phyloP scores from a whole-genome alignment of 257 asterid species.

The Solanum boliviense region DNA sequence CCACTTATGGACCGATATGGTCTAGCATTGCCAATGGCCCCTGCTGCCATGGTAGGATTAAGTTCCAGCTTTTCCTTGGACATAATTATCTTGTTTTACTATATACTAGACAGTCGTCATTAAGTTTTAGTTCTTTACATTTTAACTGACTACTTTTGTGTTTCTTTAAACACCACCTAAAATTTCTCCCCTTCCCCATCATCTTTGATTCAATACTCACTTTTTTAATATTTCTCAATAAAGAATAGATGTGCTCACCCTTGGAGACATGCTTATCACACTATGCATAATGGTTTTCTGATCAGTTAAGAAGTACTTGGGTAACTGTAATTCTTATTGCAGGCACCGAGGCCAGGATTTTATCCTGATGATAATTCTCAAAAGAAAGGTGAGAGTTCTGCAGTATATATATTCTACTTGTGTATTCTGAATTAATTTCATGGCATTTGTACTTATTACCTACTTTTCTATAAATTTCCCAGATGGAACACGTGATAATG shows the following conservation, averaged over 20 bases:
- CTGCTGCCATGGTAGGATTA: constrained; percentile 46
- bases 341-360: constrained; percentile 73
- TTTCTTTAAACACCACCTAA: neutral
- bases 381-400: constrained; percentile 37
- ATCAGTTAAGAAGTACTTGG: neutral
- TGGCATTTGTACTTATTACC: neutral
- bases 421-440: neutral
- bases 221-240: neutral
- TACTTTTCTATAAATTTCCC: constrained; percentile 6
- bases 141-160: neutral
- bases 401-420: neutral
- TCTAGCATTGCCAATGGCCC: constrained; percentile 52
- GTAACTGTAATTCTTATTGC: constrained; percentile 5
- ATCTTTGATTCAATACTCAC: neutral
- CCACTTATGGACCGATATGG: constrained; percentile 73
- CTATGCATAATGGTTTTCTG: neutral
- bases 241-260: neutral
- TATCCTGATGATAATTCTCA: constrained; percentile 52
- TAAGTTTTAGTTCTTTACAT: neutral
- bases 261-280: neutral
- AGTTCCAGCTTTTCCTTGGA: neutral
- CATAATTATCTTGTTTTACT: neutral
- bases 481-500: constrained; percentile 84
- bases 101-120: neutral
- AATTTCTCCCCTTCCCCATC: neutral